Evolutionary conservation across 2,329 filamentous ascomycete species (phyloP).

Genomic region (Didymella sp.): DNA sequence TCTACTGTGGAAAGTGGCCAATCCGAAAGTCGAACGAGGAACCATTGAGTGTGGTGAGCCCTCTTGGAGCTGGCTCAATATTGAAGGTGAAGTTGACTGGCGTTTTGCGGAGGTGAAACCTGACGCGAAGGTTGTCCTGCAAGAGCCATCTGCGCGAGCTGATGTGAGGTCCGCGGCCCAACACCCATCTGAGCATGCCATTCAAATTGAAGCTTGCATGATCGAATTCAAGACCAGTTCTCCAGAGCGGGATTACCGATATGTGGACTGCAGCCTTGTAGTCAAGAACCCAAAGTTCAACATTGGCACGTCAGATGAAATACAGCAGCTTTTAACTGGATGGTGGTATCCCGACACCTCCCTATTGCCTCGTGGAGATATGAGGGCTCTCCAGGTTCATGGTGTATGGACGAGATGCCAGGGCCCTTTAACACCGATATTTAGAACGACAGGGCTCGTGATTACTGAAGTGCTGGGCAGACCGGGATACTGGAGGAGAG

Average conservation of each 20-base stretch:
- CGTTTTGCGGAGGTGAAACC: rapidly evolving
- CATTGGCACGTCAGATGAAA: not conserved
- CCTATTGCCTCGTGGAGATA: not conserved
- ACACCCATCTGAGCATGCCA: not conserved
- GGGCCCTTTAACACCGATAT: no score
- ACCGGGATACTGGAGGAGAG: not conserved
- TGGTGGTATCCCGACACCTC: not conserved
- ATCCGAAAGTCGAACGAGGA: not conserved
- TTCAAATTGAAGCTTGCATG: not conserved
- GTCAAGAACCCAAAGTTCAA: not conserved
- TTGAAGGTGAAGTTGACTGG: not conserved
- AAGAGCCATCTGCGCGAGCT: not conserved
- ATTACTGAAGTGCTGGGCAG: not conserved
- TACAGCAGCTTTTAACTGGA: not conserved
- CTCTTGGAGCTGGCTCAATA: slow-evolving; percentile 7
- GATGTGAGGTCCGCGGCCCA: not conserved
- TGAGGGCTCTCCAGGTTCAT: not conserved
- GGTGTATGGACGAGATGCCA: not conserved
- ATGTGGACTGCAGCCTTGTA: not conserved
- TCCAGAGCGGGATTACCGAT: no score
- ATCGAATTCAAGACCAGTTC: not conserved
- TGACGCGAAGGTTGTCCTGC: not conserved
- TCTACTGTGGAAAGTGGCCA: not conserved
- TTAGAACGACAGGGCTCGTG: not conserved
- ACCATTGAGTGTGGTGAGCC: not conserved